Conservation (phyloP, 106 monocot genomes). For the Allium cepa region DNA sequence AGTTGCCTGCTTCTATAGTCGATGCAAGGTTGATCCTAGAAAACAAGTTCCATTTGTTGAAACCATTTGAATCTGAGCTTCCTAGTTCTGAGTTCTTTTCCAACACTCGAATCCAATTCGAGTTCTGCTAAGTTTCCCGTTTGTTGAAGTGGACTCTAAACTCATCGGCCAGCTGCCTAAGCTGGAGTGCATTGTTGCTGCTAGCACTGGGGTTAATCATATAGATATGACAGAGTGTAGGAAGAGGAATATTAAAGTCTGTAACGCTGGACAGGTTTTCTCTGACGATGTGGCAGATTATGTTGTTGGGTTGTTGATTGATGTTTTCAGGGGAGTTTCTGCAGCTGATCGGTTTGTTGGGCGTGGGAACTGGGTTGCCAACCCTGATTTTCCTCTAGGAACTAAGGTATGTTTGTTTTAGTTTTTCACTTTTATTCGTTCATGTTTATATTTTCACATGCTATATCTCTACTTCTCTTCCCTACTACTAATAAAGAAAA, state of each 20-base stretch:
- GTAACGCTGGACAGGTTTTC: constrained; percentile 25
- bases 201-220: constrained; percentile 22
- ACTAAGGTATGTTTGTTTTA: constrained; percentile 19
- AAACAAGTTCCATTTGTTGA: constrained; percentile 7
- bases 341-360: constrained; percentile 26
- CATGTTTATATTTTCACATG: too few relatives aligned
- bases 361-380: constrained; percentile 16
- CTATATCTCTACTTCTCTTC: too few relatives aligned
- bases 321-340: constrained; percentile 24
- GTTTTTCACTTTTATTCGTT: too few relatives aligned
- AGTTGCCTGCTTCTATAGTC: too few relatives aligned
- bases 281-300: constrained; percentile 33
- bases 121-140: constrained; percentile 9
- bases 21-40: not conserved
- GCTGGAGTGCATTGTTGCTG: constrained; percentile 8
- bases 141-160: not conserved
- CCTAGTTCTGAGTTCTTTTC: constrained; percentile 3
- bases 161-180: constrained; percentile 8
- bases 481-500: too few relatives aligned
- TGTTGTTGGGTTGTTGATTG: constrained; percentile 33
- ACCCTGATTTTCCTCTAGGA: constrained; percentile 22
- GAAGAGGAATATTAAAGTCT: constrained; percentile 19
- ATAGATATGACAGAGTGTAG: constrained; percentile 37
- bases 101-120: not conserved
- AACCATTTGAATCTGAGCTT: constrained; percentile 4